Conservation (phyloP, 352 stramenopile genomes). For the Phytophthora gonapodyides region DNA sequence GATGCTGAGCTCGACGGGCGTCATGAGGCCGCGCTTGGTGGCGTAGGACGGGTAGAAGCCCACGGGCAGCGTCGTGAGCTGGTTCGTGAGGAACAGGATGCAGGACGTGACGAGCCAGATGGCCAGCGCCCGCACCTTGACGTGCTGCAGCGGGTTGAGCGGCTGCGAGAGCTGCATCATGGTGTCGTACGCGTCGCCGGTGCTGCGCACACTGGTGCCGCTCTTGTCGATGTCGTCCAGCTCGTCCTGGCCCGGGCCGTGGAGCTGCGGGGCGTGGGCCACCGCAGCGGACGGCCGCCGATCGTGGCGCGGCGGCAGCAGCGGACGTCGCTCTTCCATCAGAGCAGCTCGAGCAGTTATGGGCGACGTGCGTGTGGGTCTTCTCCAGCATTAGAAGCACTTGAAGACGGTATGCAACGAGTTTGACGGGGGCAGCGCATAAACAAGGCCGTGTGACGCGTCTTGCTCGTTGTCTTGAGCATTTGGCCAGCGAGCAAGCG, state of each 20-base stretch:
- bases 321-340: constrained; percentile 33
- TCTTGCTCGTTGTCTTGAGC: no score
- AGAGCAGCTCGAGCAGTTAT: no score
- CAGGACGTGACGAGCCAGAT: constrained; percentile 55
- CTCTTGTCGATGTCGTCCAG: constrained; percentile 41
- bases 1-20: constrained; percentile 51
- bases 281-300: constrained; percentile 13
- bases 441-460: no score
- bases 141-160: constrained; percentile 54
- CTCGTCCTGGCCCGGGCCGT: constrained; percentile 20
- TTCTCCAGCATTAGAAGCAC: not conserved
- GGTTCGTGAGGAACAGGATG: constrained; percentile 74
- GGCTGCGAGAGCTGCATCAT: constrained; percentile 70
- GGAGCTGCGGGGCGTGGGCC: constrained; percentile 17
- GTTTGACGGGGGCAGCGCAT: not conserved
- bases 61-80: constrained; percentile 75
- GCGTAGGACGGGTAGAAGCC: constrained; percentile 76
- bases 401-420: constrained; percentile 8
- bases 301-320: constrained; percentile 21
- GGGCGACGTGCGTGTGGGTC: no score
- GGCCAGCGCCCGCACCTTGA: constrained; percentile 43
- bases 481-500: no score
- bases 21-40: constrained; percentile 49
- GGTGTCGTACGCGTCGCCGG: constrained; percentile 44
- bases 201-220: constrained; percentile 36